Conservation (phyloP, 768 basidiomycete genomes). For the Trametes cubensis region DNA sequence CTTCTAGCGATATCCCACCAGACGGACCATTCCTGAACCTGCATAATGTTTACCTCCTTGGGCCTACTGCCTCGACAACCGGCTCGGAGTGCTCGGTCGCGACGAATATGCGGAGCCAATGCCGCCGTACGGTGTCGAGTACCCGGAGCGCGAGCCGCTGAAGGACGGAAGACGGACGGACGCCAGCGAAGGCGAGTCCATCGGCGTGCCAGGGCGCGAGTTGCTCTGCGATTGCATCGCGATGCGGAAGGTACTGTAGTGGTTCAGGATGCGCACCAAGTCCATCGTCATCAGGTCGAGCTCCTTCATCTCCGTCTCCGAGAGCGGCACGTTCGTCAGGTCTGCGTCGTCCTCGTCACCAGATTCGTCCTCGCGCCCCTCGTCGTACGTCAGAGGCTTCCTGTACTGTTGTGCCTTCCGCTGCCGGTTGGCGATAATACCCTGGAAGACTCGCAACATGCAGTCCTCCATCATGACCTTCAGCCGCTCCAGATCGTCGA, state of each 20-base stretch:
- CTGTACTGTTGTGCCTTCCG: conserved; percentile 39
- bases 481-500: conserved; percentile 83
- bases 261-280: conserved; percentile 72
- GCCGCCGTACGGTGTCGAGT: conserved; percentile 53
- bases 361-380: conserved; percentile 52
- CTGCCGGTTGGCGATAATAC: conserved; percentile 51
- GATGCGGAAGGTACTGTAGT: conserved; percentile 67
- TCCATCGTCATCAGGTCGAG: conserved; percentile 74
- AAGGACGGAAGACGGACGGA: conserved; percentile 40
- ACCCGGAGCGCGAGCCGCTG: conserved; percentile 53
- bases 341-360: conserved; percentile 57
- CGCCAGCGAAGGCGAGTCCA: conserved; percentile 51
- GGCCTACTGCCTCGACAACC: conserved; percentile 30
- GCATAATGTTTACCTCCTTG: neutral
- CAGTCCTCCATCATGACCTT: conserved; percentile 80
- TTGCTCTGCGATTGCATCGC: conserved; percentile 57
- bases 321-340: conserved; percentile 54
- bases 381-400: conserved; percentile 42
- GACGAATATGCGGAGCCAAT: conserved; percentile 52
- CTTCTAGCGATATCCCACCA: neutral
- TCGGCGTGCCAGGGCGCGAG: conserved; percentile 70
- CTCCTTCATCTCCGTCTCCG: conserved; percentile 70
- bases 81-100: conserved; percentile 67
- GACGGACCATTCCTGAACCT: neutral
- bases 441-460: conserved; percentile 90